Percentiles rank a stretch among this genome's conserved stretches.
These are phyloP conservation scores for Chalciporus piperatus DNA, from an alignment of 768 basidiomycete species.

Conservation along the genomic window DNA sequence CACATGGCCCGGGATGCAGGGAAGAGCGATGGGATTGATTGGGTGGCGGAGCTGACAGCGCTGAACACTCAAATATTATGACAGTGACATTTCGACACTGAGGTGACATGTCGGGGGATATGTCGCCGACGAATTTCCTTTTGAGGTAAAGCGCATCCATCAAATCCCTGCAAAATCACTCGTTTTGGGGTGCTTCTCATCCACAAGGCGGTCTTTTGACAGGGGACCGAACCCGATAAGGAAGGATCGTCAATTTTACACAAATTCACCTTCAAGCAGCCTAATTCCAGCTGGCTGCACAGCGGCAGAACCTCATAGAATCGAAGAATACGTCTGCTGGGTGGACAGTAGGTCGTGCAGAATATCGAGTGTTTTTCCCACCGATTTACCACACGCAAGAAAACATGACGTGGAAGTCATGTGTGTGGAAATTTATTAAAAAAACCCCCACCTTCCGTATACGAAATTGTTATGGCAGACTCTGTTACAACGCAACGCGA, in stretches of 20 bases:
- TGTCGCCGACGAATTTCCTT: conserved; percentile 30
- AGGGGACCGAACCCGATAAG: conserved; percentile 18
- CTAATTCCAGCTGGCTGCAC: neutral
- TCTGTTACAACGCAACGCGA: conserved; percentile 53
- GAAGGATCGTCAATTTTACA: conserved; percentile 27
- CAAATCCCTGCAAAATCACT: conserved; percentile 20
- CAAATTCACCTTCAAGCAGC: neutral
- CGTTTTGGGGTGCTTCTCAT: conserved; percentile 26
- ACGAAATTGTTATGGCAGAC: conserved; percentile 40
- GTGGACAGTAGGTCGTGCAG: conserved; percentile 6
- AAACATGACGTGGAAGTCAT: conserved; percentile 28
- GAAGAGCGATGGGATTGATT: conserved; percentile 3
- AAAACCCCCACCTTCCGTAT: conserved; percentile 43
- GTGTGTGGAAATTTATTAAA: conserved; percentile 39
- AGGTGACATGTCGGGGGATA: conserved; percentile 9
- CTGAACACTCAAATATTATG: conserved; percentile 15
- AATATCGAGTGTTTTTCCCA: conserved; percentile 18
- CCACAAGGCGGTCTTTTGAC: conserved; percentile 19
- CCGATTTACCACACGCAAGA: conserved; percentile 20
- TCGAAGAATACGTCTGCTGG: neutral
- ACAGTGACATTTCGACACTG: conserved; percentile 25
- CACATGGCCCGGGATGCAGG: conserved; percentile 15
- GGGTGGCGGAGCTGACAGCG: conserved; percentile 10
- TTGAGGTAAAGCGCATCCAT: conserved; percentile 25
- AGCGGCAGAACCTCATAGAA: neutral